Evolutionary conservation across 1,139 yeast genomes (phyloP).

Genomic region (Scheffersomyces stambukii): DNA sequence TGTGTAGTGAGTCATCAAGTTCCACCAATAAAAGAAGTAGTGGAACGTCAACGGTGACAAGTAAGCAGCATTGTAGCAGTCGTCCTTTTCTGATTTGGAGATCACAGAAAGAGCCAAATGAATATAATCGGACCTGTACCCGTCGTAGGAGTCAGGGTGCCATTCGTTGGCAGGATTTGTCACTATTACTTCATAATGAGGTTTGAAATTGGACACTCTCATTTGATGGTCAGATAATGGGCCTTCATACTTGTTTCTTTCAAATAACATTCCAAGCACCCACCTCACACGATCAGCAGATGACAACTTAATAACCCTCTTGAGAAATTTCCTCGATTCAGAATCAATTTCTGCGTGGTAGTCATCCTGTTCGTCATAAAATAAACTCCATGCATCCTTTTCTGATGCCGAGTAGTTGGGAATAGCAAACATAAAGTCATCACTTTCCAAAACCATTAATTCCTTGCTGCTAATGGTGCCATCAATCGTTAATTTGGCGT

Average conservation of each 20-base stretch:
- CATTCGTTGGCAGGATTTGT: conserved; percentile 37
- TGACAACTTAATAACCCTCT: conserved; percentile 35
- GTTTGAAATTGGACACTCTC: conserved; percentile 29
- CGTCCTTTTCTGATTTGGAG: conserved; percentile 28
- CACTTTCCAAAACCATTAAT: conserved; percentile 60
- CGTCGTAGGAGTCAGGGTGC: conserved; percentile 69
- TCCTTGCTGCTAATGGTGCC: conserved; percentile 58
- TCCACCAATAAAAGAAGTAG: conserved; percentile 85
- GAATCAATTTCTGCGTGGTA: conserved; percentile 18
- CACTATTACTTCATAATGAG: conserved; percentile 41
- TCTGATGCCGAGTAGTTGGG: conserved; percentile 46
- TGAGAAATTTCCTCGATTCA: conserved; percentile 31
- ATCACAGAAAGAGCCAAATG: conserved; percentile 65
- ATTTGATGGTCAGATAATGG: conserved; percentile 28
- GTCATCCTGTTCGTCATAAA: conserved; percentile 23
- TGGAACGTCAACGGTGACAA: conserved; percentile 65
- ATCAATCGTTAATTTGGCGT: conserved; percentile 59
- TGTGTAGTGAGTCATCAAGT: conserved; percentile 60
- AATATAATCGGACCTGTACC: conserved; percentile 73
- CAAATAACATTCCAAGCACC: conserved; percentile 41
- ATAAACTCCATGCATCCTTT: conserved; percentile 33
- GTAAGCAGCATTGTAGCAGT: conserved; percentile 66
- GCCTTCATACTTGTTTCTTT: conserved; percentile 26
- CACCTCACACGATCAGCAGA: conserved; percentile 39
- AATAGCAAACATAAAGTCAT: conserved; percentile 65